Evolutionary conservation across 2,329 filamentous ascomycete species (phyloP).

Genomic region (Pseudogymnoascus sp.): DNA sequence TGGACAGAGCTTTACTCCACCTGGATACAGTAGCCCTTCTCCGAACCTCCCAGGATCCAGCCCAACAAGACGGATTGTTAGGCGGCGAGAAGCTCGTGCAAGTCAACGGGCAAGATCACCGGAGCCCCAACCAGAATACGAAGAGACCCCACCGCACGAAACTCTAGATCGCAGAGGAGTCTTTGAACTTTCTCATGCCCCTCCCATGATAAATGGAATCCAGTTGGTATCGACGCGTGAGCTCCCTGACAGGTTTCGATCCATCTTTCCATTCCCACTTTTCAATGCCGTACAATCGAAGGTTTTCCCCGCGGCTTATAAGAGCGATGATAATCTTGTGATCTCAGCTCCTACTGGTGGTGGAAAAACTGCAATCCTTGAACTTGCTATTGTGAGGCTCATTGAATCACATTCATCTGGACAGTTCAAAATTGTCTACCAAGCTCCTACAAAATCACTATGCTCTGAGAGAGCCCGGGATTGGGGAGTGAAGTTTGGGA

Average conservation of each 20-base stretch:
- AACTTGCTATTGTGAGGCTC: conserved; percentile 73
- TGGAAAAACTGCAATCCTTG: conserved; percentile 76
- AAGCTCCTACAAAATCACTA: conserved; percentile 77
- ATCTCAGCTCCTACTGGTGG: conserved; percentile 78
- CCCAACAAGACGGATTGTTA: conserved; percentile 23
- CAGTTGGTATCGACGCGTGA: conserved; percentile 50
- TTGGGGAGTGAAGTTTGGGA: conserved; percentile 68
- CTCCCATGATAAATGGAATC: conserved; percentile 42
- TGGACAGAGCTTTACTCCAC: not conserved
- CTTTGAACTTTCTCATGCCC: conserved; percentile 18
- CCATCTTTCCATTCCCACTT: conserved; percentile 64
- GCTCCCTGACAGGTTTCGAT: conserved; percentile 62
- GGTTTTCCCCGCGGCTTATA: conserved; percentile 62
- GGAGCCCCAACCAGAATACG: not conserved
- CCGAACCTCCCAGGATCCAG: conserved; percentile 21
- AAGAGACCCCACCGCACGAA: not conserved
- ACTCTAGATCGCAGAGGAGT: not conserved
- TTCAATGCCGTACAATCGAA: conserved; percentile 83
- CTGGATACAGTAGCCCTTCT: conserved; percentile 19
- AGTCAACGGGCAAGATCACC: not conserved
- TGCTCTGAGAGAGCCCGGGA: conserved; percentile 71
- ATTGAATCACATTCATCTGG: conserved; percentile 48
- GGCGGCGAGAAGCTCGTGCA: conserved; percentile 17
- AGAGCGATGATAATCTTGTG: conserved; percentile 67
- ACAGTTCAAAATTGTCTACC: conserved; percentile 76